Evolutionary conservation across 345 rosid genomes (phyloP).

Genomic region (Ceriops zippeliana): DNA sequence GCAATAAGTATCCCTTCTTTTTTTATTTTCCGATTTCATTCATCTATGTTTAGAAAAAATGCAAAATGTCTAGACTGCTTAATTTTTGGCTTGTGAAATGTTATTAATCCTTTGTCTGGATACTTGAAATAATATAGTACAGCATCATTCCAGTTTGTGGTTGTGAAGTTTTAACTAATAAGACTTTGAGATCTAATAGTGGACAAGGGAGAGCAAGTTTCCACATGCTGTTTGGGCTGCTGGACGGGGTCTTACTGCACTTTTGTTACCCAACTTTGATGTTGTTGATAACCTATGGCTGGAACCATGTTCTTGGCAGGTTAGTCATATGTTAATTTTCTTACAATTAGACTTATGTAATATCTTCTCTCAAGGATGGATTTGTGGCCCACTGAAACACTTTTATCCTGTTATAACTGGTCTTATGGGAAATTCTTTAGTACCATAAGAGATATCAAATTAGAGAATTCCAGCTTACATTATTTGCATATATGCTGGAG

Average conservation of each 20-base stretch:
- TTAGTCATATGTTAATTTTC: slow-evolving; percentile 18
- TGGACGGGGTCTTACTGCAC: slow-evolving; percentile 83
- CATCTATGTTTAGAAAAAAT: no score
- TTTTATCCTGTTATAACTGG: no score
- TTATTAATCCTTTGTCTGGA: not conserved
- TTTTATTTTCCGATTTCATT: no score
- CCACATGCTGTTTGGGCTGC: slow-evolving; percentile 97
- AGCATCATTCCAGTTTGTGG: not conserved
- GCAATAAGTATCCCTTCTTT: no score
- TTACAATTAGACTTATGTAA: not conserved
- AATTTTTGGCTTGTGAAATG: no score
- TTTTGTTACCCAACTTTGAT: slow-evolving; percentile 78
- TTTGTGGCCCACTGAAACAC: not conserved
- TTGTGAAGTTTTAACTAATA: slow-evolving; percentile 15
- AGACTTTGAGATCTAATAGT: slow-evolving; percentile 31
- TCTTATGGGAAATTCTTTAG: not conserved
- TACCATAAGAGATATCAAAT: not conserved
- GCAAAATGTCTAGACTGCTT: no score
- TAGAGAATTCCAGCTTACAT: not conserved
- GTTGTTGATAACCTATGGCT: slow-evolving; percentile 84
- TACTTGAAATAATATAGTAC: slow-evolving; percentile 10
- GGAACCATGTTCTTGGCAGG: slow-evolving; percentile 94
- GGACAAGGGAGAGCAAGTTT: slow-evolving; percentile 87
- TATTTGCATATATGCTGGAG: not conserved
- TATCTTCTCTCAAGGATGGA: not conserved